Base-by-base conservation (phyloP, 2,329 filamentous ascomycete species). In the Aspergillus awamori region DNA sequence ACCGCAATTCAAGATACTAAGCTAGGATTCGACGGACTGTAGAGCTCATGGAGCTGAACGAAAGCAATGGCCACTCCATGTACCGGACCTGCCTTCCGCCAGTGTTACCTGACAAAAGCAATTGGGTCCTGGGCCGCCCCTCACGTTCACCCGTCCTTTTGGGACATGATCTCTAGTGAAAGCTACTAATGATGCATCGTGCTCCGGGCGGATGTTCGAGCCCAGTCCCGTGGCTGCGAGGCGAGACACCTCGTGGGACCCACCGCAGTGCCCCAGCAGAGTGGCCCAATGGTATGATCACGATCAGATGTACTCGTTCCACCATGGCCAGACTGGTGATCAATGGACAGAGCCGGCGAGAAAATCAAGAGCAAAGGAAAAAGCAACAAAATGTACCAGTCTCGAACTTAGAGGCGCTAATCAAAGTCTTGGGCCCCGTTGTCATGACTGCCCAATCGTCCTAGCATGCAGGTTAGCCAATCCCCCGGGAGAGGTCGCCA, bases 131-230 rank as follows among this genome's bases (percentile, higher is more conserved):
- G 26, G 33, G 8, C 47, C 47, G 20, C 47, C 26, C 47, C 47
- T 51, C 47, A 51, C 26, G 47, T 51, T 51, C 47, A 33, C 47
- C 47, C 47, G n/a, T 51, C 47, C 47, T 51, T 51, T 51, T 51
- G 47, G 47, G 28, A 51, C 47, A 28, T 28, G 28, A 51, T 51
- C 5, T 36, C 11, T 36, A 28, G 47, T 51, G 26, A 30, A 51
- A 30, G 47, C 47, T 30, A 51, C 47, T 51, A 51, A 17, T 7
- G 47, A 51, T 7, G 15, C 24, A 51, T 51, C 47, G n/a, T 51
- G 47, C 47, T 51, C 24, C 47, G 47, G 47, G 26, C 45, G 45
- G 45, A 49, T 49, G 22, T 49, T 28, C 24, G 45, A 30, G 47
- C 47, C 13, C 47, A 51, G 10, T 51, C 26, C 47, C 47, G 47